Evolutionary conservation across 140 eudicot genomes (phyloP).

Genomic region (Erigeron philadelphicus): DNA sequence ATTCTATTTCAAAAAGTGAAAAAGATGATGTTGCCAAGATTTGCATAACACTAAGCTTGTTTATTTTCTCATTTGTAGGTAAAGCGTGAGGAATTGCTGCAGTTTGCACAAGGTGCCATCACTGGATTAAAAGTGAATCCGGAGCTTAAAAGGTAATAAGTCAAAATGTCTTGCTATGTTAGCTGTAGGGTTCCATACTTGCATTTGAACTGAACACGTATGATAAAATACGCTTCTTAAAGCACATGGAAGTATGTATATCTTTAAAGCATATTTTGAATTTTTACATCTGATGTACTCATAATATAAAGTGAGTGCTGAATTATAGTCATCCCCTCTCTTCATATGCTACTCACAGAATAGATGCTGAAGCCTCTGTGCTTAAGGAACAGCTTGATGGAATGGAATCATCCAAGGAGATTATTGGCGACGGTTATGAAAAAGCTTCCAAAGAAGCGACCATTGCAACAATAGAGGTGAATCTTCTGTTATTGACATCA

Average conservation of each 20-base stretch:
- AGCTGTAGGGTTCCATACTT: conserved; percentile 10
- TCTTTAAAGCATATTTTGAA: neutral
- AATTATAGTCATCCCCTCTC: conserved; percentile 12
- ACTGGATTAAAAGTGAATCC: conserved; percentile 82
- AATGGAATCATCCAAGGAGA: conserved; percentile 39
- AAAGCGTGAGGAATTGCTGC: conserved; percentile 89
- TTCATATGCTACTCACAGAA: conserved; percentile 41
- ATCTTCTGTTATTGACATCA: neutral
- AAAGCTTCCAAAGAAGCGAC: conserved; percentile 49
- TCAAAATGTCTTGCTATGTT: neutral
- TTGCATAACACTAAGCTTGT: neutral
- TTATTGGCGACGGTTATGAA: conserved; percentile 47
- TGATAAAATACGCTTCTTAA: conserved; percentile 5
- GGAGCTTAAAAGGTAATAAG: conserved; percentile 62
- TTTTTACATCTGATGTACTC: neutral
- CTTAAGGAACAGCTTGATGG: conserved; percentile 69
- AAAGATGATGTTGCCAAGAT: neutral
- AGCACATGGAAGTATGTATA: conserved; percentile 1
- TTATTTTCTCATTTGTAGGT: conserved; percentile 37
- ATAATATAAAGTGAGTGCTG: neutral
- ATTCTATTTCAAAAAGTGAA: conserved; percentile 3
- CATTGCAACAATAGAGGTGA: conserved; percentile 75
- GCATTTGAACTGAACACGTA: conserved; percentile 19
- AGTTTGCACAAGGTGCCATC: conserved; percentile 92
- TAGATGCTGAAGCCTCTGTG: conserved; percentile 71